Evolutionary conservation across 2,329 filamentous ascomycete species (phyloP), one percentile per base, ranked within the genome.

Genomic region (Colletotrichum gigasporum): DNA sequence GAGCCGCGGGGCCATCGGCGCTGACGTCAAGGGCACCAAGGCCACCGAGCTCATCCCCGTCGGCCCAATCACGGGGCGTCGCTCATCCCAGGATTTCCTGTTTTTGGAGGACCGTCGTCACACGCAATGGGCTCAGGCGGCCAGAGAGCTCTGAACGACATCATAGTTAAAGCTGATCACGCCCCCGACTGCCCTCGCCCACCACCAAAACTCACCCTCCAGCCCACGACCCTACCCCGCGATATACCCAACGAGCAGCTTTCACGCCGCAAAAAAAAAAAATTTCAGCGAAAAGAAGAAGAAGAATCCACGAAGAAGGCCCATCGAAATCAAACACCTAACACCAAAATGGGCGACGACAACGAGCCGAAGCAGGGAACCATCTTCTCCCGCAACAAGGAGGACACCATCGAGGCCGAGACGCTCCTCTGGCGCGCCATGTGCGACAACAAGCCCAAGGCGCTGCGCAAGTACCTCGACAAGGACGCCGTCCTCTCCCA

Each of bases 361-460:
- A 42, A 53, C 18, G 57, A 50, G 48, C 9, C 55, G 1, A 63
- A 59, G 22, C 35, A 37, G 20, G 62, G 62, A 28, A 67, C 70
- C 42, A 77, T 77, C 69, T 70, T 67, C 68, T 62, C 69, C 68
- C 75, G 75, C 69, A 77, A 77, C 71, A 75, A 72, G 63, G 73
- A 75, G 30, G 74, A 74, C 65, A 74, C 75, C 5, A 69, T 75
- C 67, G 75, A 77, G 55, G 75, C 74, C 34, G 71, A 71, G 14
- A 72, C 74, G 18, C 73, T 77, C 30, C 73, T 77, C 60, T 77
- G 75, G 75, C 69, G 73, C 30, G 73, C 72, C 53, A 71, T 77
- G 54, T 77, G 75, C 50, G 72, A 74, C 35, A 24, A 22, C 35
- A 76, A 76, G 64, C 70, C 72, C 32, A 71, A 74, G 63, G 66